Evolutionary conservation across 2,329 filamentous ascomycete species (phyloP).

Genomic region (Aureobasidium uvarum): DNA sequence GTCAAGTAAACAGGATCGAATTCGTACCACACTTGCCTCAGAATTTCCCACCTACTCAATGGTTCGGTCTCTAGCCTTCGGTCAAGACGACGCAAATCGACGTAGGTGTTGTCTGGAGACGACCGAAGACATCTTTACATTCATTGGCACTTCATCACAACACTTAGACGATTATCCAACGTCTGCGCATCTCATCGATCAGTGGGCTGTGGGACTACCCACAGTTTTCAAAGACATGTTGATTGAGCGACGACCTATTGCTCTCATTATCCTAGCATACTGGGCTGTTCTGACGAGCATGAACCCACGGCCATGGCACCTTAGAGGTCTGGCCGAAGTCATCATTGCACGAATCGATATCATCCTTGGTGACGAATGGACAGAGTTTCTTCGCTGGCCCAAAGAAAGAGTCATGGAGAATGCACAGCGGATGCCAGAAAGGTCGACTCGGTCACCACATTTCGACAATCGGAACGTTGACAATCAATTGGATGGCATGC

Average conservation of each 20-base stretch:
- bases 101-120: conserved; percentile 6
- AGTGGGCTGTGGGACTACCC: neutral
- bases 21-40: neutral
- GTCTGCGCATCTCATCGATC: neutral
- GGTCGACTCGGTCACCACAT: neutral
- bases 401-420: conserved; percentile 8
- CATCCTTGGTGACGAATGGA: conserved; percentile 14
- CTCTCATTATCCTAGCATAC: conserved; percentile 23
- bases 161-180: neutral
- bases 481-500: neutral
- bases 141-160: neutral
- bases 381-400: conserved; percentile 20
- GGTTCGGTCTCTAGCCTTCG: conserved; percentile 5
- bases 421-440: neutral
- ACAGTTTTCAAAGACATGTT: conserved; percentile 12
- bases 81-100: conserved; percentile 13
- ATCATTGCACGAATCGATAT: conserved; percentile 3
- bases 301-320: conserved; percentile 8
- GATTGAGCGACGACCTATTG: conserved; percentile 5
- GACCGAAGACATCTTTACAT: conserved; percentile 19
- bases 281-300: conserved; percentile 19
- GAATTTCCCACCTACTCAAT: neutral
- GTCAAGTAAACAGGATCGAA: neutral
- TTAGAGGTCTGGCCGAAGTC: conserved; percentile 5
- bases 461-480: neutral